Percentiles rank a stretch among this genome's conserved stretches.
Conservation (phyloP, 2,329 filamentous ascomycete species). For the Cercospora zeae-maydis region DNA sequence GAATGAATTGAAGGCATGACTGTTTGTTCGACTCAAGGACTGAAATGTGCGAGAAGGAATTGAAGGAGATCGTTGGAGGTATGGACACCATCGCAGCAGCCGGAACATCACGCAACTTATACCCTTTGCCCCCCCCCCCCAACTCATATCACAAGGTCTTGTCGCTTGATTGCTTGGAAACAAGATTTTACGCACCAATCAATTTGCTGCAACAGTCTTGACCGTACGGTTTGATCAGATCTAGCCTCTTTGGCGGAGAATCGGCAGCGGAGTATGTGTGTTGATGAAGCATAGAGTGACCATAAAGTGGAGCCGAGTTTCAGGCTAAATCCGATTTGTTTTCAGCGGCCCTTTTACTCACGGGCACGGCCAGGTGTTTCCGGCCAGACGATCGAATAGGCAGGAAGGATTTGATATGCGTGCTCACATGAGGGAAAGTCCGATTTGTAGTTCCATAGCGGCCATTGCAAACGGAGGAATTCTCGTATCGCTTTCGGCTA, state of each 20-base stretch:
- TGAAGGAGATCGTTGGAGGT: not conserved
- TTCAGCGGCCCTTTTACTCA: not conserved
- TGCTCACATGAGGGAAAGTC: not conserved
- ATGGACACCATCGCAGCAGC: not conserved
- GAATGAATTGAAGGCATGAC: not conserved
- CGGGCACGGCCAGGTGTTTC: too few species aligned
- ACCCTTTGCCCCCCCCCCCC: not conserved
- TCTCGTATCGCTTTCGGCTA: not conserved
- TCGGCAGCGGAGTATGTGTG: not conserved
- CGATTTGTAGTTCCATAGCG: not conserved
- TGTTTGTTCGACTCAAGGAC: not conserved
- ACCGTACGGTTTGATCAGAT: not conserved
- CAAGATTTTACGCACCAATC: not conserved
- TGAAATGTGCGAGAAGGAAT: not conserved
- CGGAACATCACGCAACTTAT: not conserved
- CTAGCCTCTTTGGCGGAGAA: not conserved
- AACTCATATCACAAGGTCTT: not conserved
- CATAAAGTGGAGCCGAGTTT: not conserved
- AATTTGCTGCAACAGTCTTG: not conserved
- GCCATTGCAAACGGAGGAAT: not conserved
- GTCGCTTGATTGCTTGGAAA: not conserved
- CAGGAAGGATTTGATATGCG: not conserved
- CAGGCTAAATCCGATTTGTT: not conserved
- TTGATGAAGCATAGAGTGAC: not conserved
- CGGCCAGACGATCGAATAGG: not conserved